Evolutionary conservation across 768 basidiomycete genomes (phyloP).

Genomic region (Boletus rubropictus): DNA sequence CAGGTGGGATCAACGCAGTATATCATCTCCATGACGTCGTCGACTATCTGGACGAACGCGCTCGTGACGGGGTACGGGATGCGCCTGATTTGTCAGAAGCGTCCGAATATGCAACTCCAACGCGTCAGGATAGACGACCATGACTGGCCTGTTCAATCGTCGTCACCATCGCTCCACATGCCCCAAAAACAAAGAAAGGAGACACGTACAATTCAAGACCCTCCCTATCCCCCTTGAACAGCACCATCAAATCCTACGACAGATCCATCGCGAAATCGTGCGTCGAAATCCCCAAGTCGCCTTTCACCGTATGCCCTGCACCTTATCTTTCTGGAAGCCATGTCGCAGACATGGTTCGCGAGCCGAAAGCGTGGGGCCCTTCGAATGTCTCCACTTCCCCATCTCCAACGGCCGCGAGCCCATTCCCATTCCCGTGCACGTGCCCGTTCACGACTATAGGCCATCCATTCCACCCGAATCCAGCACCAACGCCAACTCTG

Average conservation of each 20-base stretch:
- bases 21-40: slow-evolving; percentile 49
- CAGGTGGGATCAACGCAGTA: slow-evolving; percentile 27
- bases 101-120: slow-evolving; percentile 42
- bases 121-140: slow-evolving; percentile 2
- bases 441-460: neutral
- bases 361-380: slow-evolving; percentile 6
- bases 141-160: slow-evolving; percentile 6
- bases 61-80: slow-evolving; percentile 33
- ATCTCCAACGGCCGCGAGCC: neutral
- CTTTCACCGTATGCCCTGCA: slow-evolving; percentile 14
- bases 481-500: too few species aligned
- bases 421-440: neutral
- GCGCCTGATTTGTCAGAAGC: slow-evolving; percentile 27
- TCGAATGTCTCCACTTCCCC: neutral
- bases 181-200: too few species aligned
- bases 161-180: neutral
- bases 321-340: slow-evolving; percentile 15
- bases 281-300: slow-evolving; percentile 37
- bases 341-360: slow-evolving; percentile 20
- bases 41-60: slow-evolving; percentile 46
- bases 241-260: slow-evolving; percentile 51
- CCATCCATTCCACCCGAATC: neutral
- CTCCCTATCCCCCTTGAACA: slow-evolving; percentile 33
- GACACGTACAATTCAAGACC: slow-evolving; percentile 11
- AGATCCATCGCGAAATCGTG: slow-evolving; percentile 65